Evolutionary conservation across 495 filamentous ascomycete genomes (phyloP), one percentile per base, ranked within the genome.

Genomic region (Pseudevernia furfuracea): DNA sequence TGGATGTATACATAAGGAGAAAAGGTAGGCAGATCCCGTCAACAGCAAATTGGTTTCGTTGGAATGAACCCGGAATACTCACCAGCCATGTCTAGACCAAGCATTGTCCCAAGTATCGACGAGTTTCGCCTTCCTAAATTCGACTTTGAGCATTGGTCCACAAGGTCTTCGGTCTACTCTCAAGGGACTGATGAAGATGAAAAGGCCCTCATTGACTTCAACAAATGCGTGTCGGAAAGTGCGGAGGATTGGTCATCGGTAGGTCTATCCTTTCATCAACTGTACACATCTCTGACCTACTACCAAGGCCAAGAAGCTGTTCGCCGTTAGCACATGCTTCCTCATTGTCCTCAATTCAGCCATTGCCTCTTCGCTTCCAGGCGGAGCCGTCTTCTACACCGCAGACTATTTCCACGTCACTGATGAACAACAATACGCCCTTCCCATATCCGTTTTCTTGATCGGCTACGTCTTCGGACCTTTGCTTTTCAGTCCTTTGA

Each of bases 401-500:
- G 39, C 36, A 17, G 21, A 60, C n/a, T 37, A 37, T 9, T 66
- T 66, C 48, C 34, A 38, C 30, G 58, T 61, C 38, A 66, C 58
- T 19, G 38, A 37, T 30, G 30, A 41, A 15, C 38, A 53, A 41
- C 41, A 76, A 64, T 59, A 69, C 10, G 78, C 84, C 46, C 79
- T 82, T 37, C 86, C 85, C 4, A 86, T 84, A 11, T 87, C 86
- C 0, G 81, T 87, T 1, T 89, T 82, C 63, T 75, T 90, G 0
- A 75, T 85, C 28, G 87, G 84, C 2, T 87, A 86, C 63, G 74
- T 80, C 14, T 71, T 83, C 39, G 85, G 84, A 0, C 84, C 85
- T 9, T 62, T 87, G 9, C 58, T 84, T 3, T 87, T 85, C 73
- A 84, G 80, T 0, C 87, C 87, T 1, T 67, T 89, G n/a, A 86